These are phyloP conservation scores for Pichia sp. DNA, from an alignment of 1,139 yeast species.

Conservation along the genomic window DNA sequence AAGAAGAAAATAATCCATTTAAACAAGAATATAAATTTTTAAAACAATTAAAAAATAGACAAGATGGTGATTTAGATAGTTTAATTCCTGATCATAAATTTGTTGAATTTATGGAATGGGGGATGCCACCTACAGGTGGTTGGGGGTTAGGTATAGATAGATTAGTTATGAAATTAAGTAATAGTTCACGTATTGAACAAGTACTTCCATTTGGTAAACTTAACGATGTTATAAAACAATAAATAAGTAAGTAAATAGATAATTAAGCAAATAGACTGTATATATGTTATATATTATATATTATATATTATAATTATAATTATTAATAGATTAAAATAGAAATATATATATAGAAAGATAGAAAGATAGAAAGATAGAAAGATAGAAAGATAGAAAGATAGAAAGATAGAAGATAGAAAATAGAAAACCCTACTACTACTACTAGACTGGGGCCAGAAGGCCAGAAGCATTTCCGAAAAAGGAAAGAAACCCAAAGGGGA, in stretches of 20 bases:
- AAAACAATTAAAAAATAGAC: conserved; percentile 46
- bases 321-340: too few relatives aligned
- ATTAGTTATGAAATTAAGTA: conserved; percentile 70
- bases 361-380: too few relatives aligned
- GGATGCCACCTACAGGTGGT: conserved; percentile 97
- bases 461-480: too few relatives aligned
- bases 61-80: conserved; percentile 53
- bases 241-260: conserved; percentile 7
- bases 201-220: conserved; percentile 81
- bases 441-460: too few relatives aligned
- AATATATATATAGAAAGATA: too few relatives aligned
- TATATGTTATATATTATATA: background rate
- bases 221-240: conserved; percentile 61
- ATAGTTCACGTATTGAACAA: conserved; percentile 61
- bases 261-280: too few relatives aligned
- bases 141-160: conserved; percentile 96
- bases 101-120: conserved; percentile 77
- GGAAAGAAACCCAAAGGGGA: too few relatives aligned
- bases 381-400: too few relatives aligned
- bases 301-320: background rate
- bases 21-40: conserved; percentile 57
- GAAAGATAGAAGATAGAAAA: too few relatives aligned
- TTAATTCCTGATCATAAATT: conserved; percentile 69
- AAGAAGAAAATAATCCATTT: conserved; percentile 87
- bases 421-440: too few relatives aligned